phyloP scores from a whole-genome alignment of 192 early-diverging fungal species.

The Backusella westeae region DNA sequence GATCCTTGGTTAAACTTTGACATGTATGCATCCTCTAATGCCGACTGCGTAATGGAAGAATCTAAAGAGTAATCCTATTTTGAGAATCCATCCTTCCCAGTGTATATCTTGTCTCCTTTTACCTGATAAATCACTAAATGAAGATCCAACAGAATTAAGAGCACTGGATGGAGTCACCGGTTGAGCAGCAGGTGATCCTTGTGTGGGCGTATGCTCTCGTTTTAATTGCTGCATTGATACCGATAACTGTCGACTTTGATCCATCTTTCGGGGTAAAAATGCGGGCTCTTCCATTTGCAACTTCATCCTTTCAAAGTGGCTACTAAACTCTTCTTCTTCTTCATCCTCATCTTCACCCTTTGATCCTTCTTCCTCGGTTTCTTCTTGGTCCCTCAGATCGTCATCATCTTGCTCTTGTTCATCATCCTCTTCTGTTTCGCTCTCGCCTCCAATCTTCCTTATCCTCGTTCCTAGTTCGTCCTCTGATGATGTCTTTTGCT shows the following conservation, averaged over 20 bases:
- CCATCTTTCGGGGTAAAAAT: neutral
- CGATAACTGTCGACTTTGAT: neutral
- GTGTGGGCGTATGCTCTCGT: neutral
- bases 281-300: constrained; percentile 18
- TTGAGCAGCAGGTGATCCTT: neutral
- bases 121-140: constrained; percentile 50
- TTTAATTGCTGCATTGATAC: constrained; percentile 7
- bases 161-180: neutral
- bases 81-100: too few species aligned
- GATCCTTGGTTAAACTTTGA: constrained; percentile 50
- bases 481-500: neutral
- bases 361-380: neutral
- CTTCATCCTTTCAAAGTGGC: constrained; percentile 14
- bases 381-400: neutral
- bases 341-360: neutral
- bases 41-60: constrained; percentile 54
- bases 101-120: neutral
- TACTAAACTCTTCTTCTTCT: constrained; percentile 7
- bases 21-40: constrained; percentile 51
- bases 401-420: neutral
- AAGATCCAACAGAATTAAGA: constrained; percentile 41
- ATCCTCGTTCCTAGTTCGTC: neutral
- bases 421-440: neutral
- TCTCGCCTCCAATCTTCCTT: neutral
- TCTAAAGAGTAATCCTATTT: constrained; percentile 22